Conservation (phyloP, 2,329 filamentous ascomycete genomes). For the Sarocladium kiliense region DNA sequence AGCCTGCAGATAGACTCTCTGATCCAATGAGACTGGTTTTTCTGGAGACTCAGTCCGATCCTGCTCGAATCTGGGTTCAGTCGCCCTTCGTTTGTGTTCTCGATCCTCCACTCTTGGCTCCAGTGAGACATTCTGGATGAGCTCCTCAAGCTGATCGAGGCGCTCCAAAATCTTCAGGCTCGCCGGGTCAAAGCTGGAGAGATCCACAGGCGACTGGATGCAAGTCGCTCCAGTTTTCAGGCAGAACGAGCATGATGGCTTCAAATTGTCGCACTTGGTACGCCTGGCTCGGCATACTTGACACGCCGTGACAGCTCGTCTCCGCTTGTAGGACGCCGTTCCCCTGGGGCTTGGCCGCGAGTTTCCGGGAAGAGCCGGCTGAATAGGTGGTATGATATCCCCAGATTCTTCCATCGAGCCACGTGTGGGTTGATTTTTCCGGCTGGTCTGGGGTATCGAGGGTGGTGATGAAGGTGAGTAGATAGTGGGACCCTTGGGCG, state of each 20-base stretch:
- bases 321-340: conserved; percentile 35
- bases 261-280: conserved; percentile 40
- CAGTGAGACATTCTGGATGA: conserved; percentile 16
- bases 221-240: conserved; percentile 36
- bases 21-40: neutral
- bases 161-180: conserved; percentile 44
- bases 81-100: neutral
- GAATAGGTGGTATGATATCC: neutral
- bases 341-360: conserved; percentile 28
- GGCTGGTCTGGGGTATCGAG: too few relatives aligned
- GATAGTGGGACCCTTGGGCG: neutral
- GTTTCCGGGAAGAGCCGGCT: neutral
- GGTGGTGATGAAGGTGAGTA: too few relatives aligned
- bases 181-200: conserved; percentile 43
- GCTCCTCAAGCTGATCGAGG: conserved; percentile 36
- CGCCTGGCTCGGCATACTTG: conserved; percentile 37
- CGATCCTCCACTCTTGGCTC: neutral
- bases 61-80: neutral
- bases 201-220: conserved; percentile 32
- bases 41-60: neutral
- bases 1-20: neutral
- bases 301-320: conserved; percentile 34
- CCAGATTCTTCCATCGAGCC: neutral
- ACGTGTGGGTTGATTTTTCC: too few relatives aligned
- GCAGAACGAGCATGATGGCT: conserved; percentile 38